Evolutionary conservation across 306 rosid genomes (phyloP).

Genomic region (Vigna nakashimae): DNA sequence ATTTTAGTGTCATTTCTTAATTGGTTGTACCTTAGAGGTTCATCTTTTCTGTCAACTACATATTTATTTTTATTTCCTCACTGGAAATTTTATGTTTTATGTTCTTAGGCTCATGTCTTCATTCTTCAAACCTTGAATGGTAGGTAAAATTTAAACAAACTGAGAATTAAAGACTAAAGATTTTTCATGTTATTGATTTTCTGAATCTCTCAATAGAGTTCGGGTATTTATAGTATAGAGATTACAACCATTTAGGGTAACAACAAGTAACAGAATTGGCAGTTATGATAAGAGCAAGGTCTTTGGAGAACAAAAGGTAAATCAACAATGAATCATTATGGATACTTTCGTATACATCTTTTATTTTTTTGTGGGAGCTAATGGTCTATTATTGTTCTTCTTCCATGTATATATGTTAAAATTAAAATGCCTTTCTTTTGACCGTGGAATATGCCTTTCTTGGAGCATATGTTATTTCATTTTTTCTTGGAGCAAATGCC

Average conservation of each 20-base stretch:
- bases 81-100: constrained; percentile 35
- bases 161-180: too few relatives aligned
- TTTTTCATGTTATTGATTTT: too few relatives aligned
- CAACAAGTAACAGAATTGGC: too few relatives aligned
- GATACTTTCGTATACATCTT: background rate
- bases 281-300: constrained; percentile 37
- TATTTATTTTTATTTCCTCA: constrained; percentile 12
- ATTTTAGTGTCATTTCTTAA: constrained; percentile 28
- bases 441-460: constrained; percentile 8
- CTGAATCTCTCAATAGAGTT: too few relatives aligned
- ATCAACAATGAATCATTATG: constrained; percentile 35
- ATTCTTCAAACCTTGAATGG: constrained; percentile 33
- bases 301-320: constrained; percentile 72
- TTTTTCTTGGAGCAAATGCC: constrained; percentile 21
- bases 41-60: constrained; percentile 26
- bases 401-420: background rate
- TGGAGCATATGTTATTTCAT: constrained; percentile 27
- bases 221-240: too few relatives aligned
- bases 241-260: too few relatives aligned
- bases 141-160: too few relatives aligned
- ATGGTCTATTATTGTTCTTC: constrained; percentile 26
- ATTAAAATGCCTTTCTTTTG: background rate
- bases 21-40: constrained; percentile 12
- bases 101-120: constrained; percentile 33
- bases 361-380: constrained; percentile 22